Evolutionary conservation across 2,329 filamentous ascomycete species (phyloP), one percentile per base, ranked within the genome.

Genomic region (Sclerotinia subarctica): DNA sequence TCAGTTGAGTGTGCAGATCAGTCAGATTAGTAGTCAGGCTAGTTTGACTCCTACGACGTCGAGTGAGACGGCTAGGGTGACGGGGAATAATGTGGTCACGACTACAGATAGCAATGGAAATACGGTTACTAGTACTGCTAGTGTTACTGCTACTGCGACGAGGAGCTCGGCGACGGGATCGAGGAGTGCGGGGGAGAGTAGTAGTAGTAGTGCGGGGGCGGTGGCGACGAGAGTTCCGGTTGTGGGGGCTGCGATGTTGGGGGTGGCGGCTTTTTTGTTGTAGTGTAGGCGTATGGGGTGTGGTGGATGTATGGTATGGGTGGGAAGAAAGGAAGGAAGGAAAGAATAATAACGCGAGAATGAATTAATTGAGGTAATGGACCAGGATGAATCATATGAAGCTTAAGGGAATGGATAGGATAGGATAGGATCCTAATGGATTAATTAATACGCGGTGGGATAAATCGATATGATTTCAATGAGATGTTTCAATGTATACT

Each of bases 61-160:
- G 0, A 42, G 83, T 17, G 29, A 47, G n/a, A 38, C n/a, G 13
- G 44, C 26, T 13, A 32, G n/a, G 7, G 32, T 24, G 24, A 49
- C 6, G 10, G 42, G 29, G 19, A 26, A 10, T 38, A 26, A 10
- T 38, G 44, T 42, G 35, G 32, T 47, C 0, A 60, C 64, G 13
- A 49, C 64, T 2, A 58, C 54, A 6, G 21, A 57, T 10, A 24
- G 42, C 13, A 19, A 49, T 21, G 56, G 53, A 5, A 54, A 44
- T 2, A 54, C 47, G 47, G 35, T 54, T 3, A 53, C 62, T 2
- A 29, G 32, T 11, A 54, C 47, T 5, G 49, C 49, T 11, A 21
- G 13, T 29, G 32, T 32, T 3, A 44, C 32, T 2, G 62, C 35
- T 11, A 21, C 7, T n/a, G 32, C 24, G 3, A 54, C 49, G 10